phyloP scores from a whole-genome alignment of 108 stramenopile genomes.

The Seminavis robusta region DNA sequence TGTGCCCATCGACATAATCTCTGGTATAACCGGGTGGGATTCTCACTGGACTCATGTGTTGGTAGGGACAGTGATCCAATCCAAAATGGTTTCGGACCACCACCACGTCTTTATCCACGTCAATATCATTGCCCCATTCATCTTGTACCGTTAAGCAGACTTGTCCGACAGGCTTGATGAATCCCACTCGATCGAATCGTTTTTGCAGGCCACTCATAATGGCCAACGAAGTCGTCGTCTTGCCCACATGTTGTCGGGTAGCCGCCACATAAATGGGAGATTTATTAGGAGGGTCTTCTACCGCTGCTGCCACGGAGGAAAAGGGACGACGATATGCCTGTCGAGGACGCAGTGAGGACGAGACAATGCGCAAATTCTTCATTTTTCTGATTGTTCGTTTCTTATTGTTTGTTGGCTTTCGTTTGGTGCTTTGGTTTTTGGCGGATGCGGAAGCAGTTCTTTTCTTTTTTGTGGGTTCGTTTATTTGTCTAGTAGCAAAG shows the following conservation, averaged over 20 bases:
- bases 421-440: too few relatives aligned
- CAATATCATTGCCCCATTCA: slow-evolving; percentile 32
- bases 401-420: too few relatives aligned
- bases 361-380: too few relatives aligned
- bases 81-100: slow-evolving; percentile 87
- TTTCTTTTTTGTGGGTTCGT: too few relatives aligned
- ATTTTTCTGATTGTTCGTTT: too few relatives aligned
- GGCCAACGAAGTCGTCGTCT: slow-evolving; percentile 89
- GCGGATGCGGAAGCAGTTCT: too few relatives aligned
- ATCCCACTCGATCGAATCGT: slow-evolving; percentile 86
- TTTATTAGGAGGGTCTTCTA: too few relatives aligned
- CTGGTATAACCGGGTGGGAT: slow-evolving; percentile 93
- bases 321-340: too few relatives aligned
- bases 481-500: too few relatives aligned
- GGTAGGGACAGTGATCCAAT: slow-evolving; percentile 83
- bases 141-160: slow-evolving; percentile 61
- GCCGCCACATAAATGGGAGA: slow-evolving; percentile 95
- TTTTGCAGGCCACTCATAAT: slow-evolving; percentile 88
- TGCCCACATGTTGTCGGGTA: slow-evolving; percentile 95
- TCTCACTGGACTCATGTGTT: slow-evolving; percentile 93
- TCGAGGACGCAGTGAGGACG: too few relatives aligned
- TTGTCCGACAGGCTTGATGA: slow-evolving; percentile 96
- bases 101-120: slow-evolving; percentile 92
- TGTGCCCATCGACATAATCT: slow-evolving; percentile 84
- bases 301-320: too few relatives aligned